phyloP scores from a whole-genome alignment of 2,329 filamentous ascomycete species.

The Rhinocladiella similis region DNA sequence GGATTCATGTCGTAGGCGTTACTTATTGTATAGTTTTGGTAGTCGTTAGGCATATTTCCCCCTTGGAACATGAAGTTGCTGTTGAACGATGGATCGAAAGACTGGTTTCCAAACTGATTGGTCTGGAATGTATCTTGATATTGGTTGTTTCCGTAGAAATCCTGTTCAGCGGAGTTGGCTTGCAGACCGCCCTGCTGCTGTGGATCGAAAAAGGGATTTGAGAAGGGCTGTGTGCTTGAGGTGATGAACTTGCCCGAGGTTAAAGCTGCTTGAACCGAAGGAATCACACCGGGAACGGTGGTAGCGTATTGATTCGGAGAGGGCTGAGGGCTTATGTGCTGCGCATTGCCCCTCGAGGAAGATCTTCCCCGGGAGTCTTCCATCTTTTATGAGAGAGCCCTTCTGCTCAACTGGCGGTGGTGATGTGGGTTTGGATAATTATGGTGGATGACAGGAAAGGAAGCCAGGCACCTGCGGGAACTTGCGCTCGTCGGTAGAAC shows the following conservation, averaged over 20 bases:
- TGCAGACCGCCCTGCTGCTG: conserved; percentile 28
- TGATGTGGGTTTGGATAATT: neutral
- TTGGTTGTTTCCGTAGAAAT: conserved; percentile 30
- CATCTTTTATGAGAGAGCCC: conserved; percentile 19
- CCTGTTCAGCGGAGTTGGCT: conserved; percentile 9
- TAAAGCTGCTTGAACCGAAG: conserved; percentile 38
- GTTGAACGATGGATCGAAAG: conserved; percentile 31
- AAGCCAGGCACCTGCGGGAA: conserved; percentile 5
- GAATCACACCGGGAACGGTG: conserved; percentile 37
- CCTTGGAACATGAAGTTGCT: conserved; percentile 31
- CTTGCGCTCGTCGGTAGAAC: neutral
- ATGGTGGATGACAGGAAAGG: conserved; percentile 1
- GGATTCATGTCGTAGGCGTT: conserved; percentile 39
- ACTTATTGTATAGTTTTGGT: conserved; percentile 28
- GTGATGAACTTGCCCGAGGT: conserved; percentile 35
- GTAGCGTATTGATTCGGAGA: conserved; percentile 42
- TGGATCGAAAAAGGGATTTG: conserved; percentile 39
- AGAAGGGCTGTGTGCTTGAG: conserved; percentile 27
- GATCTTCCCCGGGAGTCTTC: conserved; percentile 37
- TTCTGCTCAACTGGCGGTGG: neutral
- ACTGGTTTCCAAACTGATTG: conserved; percentile 37
- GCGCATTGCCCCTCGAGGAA: conserved; percentile 38
- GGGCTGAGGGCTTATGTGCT: conserved; percentile 44
- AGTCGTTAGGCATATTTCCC: conserved; percentile 40
- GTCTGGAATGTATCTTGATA: conserved; percentile 25